phyloP scores from a whole-genome alignment of 768 basidiomycete genomes.

The Boletus sp. region DNA sequence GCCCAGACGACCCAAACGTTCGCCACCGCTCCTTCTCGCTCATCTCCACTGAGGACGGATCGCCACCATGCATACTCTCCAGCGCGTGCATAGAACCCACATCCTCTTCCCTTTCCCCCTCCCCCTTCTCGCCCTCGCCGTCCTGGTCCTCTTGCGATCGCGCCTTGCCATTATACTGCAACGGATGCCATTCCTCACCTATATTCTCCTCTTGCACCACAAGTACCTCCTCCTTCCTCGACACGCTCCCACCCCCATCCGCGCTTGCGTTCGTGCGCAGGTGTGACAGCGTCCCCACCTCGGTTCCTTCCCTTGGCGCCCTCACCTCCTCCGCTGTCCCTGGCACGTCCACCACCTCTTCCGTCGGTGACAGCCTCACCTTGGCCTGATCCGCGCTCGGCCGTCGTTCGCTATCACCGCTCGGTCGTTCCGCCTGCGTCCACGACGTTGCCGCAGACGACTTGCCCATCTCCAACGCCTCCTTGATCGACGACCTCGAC shows the following conservation, averaged over 20 bases:
- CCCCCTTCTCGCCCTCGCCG: constrained; percentile 2
- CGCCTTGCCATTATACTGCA: constrained; percentile 12
- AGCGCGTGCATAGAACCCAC: constrained; percentile 7
- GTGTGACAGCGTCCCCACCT: constrained; percentile 32
- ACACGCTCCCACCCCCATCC: neutral
- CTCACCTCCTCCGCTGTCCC: neutral
- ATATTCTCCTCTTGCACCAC: constrained; percentile 25
- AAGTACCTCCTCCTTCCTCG: constrained; percentile 22
- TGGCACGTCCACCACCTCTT: neutral
- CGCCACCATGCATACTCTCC: constrained; percentile 11
- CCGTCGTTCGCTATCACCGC: constrained; percentile 5
- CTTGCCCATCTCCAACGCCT: constrained; percentile 9
- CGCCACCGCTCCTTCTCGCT: constrained; percentile 30
- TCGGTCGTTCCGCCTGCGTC: constrained; percentile 14
- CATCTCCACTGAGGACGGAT: constrained; percentile 9
- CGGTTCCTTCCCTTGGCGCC: constrained; percentile 1
- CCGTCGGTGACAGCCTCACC: neutral
- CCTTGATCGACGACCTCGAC: constrained; percentile 20
- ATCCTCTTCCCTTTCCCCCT: constrained; percentile 10
- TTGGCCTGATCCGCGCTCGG: neutral
- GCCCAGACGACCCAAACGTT: constrained; percentile 19
- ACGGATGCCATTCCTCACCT: constrained; percentile 28
- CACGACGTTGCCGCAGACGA: constrained; percentile 32
- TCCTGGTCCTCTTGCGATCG: constrained; percentile 5
- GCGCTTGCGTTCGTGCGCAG: constrained; percentile 27